Percentiles rank a stretch among this genome's conserved stretches.
These are phyloP conservation scores for Spergularia azorica DNA, from an alignment of 179 eudicot species.

Conservation along the genomic window DNA sequence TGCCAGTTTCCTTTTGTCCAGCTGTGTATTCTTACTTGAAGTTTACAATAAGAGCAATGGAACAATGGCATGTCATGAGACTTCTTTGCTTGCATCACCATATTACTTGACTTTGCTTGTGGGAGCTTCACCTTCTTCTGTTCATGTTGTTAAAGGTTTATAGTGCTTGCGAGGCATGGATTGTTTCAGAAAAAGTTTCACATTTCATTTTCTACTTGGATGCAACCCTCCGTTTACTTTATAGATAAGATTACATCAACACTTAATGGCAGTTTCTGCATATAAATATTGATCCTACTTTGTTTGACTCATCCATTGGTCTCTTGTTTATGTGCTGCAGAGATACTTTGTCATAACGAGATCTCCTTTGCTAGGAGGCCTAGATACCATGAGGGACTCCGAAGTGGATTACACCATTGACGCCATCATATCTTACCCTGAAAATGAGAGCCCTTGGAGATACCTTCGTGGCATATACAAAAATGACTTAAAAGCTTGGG, in stretches of 20 bases:
- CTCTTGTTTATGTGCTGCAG: slow-evolving; percentile 38
- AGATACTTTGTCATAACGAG: slow-evolving; percentile 84
- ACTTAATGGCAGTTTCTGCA: too few relatives aligned
- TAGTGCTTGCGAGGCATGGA: background rate
- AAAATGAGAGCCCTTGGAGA: slow-evolving; percentile 95
- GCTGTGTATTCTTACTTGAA: too few relatives aligned
- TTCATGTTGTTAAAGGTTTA: background rate
- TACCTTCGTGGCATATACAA: slow-evolving; percentile 89
- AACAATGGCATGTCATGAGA: too few relatives aligned
- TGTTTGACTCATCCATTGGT: background rate
- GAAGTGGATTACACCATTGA: slow-evolving; percentile 76
- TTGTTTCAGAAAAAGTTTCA: too few relatives aligned
- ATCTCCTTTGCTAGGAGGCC: slow-evolving; percentile 84
- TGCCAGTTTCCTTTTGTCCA: too few relatives aligned
- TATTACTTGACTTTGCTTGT: too few relatives aligned
- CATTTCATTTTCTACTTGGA: too few relatives aligned
- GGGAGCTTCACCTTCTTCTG: background rate
- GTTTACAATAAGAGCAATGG: too few relatives aligned
- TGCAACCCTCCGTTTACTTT: too few relatives aligned
- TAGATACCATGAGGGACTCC: slow-evolving; percentile 70
- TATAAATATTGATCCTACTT: background rate
- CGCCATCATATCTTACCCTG: slow-evolving; percentile 66
- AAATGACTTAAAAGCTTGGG: slow-evolving; percentile 46
- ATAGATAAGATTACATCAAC: too few relatives aligned
- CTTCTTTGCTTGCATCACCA: too few relatives aligned